These are phyloP conservation scores for Vigna hirtella DNA, from an alignment of 306 rosid species.

Conservation along the genomic window DNA sequence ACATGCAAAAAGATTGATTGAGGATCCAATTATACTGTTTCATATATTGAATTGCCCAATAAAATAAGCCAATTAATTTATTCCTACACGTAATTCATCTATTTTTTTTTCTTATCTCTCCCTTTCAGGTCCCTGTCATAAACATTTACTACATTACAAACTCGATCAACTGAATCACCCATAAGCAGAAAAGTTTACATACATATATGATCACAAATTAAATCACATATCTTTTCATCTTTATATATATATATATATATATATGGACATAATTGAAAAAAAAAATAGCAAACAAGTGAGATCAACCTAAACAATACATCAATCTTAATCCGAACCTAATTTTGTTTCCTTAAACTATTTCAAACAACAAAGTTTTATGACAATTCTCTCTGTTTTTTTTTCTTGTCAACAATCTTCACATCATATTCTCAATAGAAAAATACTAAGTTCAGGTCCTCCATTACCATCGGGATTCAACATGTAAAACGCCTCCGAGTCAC, in stretches of 20 bases:
- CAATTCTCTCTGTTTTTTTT: background rate
- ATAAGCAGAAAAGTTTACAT: background rate
- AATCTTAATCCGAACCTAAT: conserved; percentile 19
- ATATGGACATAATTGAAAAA: background rate
- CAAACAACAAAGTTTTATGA: conserved; percentile 28
- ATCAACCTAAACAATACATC: conserved; percentile 34
- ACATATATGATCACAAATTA: background rate
- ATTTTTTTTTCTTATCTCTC: background rate
- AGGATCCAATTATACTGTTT: too few species aligned
- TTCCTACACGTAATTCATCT: background rate
- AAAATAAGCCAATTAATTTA: background rate
- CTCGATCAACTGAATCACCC: background rate
- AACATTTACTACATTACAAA: background rate
- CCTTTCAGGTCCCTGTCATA: background rate
- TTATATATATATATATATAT: conserved; percentile 29
- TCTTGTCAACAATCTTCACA: background rate
- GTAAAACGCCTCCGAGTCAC: conserved; percentile 96
- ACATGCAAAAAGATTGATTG: background rate
- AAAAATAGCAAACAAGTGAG: background rate
- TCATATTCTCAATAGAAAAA: conserved; percentile 82
- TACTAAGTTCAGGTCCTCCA: conserved; percentile 92
- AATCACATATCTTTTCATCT: conserved; percentile 15
- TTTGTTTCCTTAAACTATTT: conserved; percentile 15
- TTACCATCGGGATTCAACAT: conserved; percentile 95
- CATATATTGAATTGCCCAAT: background rate